Conservation (phyloP, 108 stramenopile genomes). For the Nitzschia palea region DNA sequence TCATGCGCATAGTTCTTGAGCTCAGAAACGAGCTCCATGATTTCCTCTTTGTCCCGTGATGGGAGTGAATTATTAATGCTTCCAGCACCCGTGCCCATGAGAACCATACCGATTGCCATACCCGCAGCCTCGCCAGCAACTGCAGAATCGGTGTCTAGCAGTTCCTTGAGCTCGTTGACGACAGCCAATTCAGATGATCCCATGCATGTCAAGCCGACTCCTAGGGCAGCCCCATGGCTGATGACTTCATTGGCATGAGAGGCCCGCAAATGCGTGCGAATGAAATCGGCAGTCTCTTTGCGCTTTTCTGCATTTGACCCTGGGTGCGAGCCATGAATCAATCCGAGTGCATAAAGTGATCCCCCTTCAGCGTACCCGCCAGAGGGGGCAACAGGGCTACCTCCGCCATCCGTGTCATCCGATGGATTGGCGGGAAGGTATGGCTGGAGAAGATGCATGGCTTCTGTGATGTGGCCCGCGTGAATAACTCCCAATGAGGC, state of each 20-base stretch:
- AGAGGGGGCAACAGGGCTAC: constrained; percentile 51
- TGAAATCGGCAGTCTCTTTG: constrained; percentile 70
- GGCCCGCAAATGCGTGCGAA: constrained; percentile 75
- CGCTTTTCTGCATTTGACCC: constrained; percentile 86
- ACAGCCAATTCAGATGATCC: constrained; percentile 83
- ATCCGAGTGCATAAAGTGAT: constrained; percentile 94
- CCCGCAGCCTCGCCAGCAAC: constrained; percentile 99
- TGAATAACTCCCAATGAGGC: constrained; percentile 97
- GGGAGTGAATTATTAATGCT: constrained; percentile 55
- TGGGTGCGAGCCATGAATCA: constrained; percentile 92
- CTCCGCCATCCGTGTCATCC: constrained; percentile 40
- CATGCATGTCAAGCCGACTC: constrained; percentile 96
- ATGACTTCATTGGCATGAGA: constrained; percentile 93
- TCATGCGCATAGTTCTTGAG: constrained; percentile 95
- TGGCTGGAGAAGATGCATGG: constrained; percentile 95
- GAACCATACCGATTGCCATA: constrained; percentile 96
- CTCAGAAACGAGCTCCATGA: constrained; percentile 81
- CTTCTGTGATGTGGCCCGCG: constrained; percentile 94
- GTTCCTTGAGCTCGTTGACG: constrained; percentile 90
- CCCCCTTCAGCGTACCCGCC: constrained; percentile 96
- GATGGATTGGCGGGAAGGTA: constrained; percentile 91
- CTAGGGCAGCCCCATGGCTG: constrained; percentile 98
- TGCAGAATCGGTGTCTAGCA: constrained; percentile 95
- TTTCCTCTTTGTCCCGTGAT: constrained; percentile 58
- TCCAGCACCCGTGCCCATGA: constrained; percentile 92